Base-by-base conservation (phyloP, 352 stramenopile species). In the Thalassiosira pacifica region DNA sequence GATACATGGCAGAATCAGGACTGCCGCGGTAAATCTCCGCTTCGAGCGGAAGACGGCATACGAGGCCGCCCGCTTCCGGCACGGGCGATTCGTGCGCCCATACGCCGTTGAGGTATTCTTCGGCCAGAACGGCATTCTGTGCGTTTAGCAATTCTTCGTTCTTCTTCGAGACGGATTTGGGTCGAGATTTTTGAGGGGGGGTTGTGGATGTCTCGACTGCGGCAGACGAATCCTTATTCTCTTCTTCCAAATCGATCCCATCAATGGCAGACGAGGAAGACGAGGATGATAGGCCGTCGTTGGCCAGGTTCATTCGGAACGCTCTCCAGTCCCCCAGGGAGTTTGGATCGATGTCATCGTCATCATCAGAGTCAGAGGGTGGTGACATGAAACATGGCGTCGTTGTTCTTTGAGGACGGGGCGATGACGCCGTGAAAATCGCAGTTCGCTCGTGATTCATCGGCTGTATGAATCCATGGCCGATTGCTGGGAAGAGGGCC, bases 31-130 rank as follows among this genome's bases (percentile, higher is more conserved):
- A 93, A 37, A 95, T 78, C 88, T 94, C 91, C 6, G 83, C 83
- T 76, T 94, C 90, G 6, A 96, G 72, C 19, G 92, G 92, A 76
- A 96, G 85, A 13, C 92, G 88, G 42, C 88, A 76, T 0, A 96
- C 64, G 26, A 96, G 64, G 22, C 92, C 92, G 27, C 92, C 91
- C 10, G 94, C 82, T 83, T 96, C 92, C 18, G 92, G 86, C 71
- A 77, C 73, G 13, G 90, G 68, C 22, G 77, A 90, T 74, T 88
- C 74, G 76, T 94, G 88, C 8, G 90, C 90, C 90, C 90, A 94
- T 37, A 89, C 78, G 27, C 79, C 87, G 6, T 57, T 88, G 29
- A 80, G 69, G 76, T 92, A 93, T 83, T 94, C 90, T 57, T 90
- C 59, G 0, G 76, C 82, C 27, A 94, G 64, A 3, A 19, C 42